Base-by-base conservation (phyloP, 306 rosid species). In the Dalbergia oliveri region DNA sequence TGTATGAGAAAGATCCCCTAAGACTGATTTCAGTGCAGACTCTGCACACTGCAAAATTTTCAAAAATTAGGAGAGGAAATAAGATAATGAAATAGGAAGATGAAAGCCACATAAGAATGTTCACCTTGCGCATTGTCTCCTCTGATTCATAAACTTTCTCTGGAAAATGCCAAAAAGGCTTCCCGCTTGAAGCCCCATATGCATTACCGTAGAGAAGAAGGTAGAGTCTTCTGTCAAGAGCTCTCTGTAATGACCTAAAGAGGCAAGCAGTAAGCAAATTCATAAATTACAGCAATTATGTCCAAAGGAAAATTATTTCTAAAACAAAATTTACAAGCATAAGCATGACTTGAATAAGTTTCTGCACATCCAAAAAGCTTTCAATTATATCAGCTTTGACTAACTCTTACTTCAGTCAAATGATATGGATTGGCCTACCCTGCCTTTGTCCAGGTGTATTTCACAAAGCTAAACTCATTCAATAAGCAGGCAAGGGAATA, bases 91-190 rank as follows among this genome's bases (percentile, higher is more conserved):
- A 75, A 53, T 6, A 70, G 56, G n/a, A 73, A 45, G 63, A 66
- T 8, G 41, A 67, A 59, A 74, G 81, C 69, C 66, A 26, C 43
- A 59, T 69, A 61, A 39, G 10, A 78, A 50, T 63, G 49, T 69
- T 85, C 59, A 91, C 99, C 92, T 88, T 87, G 44, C 91, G 88
- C 73, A 93, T 72, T 18, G 98, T 93, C 69, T 91, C 93, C 87
- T 93, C 97, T n/a, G 94, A 86, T 57, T 89, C 89, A 54, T 93
- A 89, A 58, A 82, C 89, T 72, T 91, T 89, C 79, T 95, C 94
- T 11, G 99, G 97, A 82, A 95, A 91, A 83, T 95, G 93, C 97
- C 97, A 95, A 79, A 85, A 86, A 9, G 92, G 90, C 65, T 94
- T 81, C 72, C 84, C 87, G 1, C 88, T 81, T 70, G 89, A 86